Conservation (phyloP, 2,329 filamentous ascomycete genomes). For the Hortaea sp. region DNA sequence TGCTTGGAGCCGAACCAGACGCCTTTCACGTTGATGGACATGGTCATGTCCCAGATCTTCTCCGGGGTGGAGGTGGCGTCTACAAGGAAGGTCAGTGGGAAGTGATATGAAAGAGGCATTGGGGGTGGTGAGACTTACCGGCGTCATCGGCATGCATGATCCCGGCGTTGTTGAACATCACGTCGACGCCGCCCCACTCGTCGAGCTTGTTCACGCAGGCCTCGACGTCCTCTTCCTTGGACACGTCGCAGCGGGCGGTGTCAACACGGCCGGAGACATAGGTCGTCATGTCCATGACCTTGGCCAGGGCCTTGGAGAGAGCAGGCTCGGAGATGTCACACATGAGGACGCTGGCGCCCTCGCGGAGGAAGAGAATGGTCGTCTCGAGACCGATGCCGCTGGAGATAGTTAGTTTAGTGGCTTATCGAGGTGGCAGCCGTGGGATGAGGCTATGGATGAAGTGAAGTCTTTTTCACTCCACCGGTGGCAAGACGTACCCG, state of each 20-base stretch:
- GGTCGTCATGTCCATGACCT: constrained; percentile 59
- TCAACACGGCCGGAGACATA: constrained; percentile 50
- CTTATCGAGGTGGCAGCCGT: too few species aligned
- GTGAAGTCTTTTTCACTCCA: background rate
- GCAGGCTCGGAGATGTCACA: constrained; percentile 72
- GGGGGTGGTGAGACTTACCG: constrained; percentile 15
- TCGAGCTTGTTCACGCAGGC: constrained; percentile 66
- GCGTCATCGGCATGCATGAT: constrained; percentile 77
- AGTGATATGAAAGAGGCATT: background rate
- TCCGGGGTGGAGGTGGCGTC: constrained; percentile 71
- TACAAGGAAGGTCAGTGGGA: constrained; percentile 2
- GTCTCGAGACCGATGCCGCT: constrained; percentile 93
- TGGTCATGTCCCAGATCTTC: constrained; percentile 87
- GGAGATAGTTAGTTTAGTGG: constrained; percentile 3
- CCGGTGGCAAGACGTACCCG: constrained; percentile 49
- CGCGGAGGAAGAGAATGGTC: constrained; percentile 75
- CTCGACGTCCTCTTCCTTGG: constrained; percentile 70
- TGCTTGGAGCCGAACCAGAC: constrained; percentile 97
- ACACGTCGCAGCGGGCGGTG: constrained; percentile 64
- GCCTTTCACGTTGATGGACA: constrained; percentile 92
- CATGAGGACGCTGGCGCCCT: constrained; percentile 79
- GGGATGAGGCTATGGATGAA: background rate
- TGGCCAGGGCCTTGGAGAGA: constrained; percentile 64
- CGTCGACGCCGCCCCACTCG: constrained; percentile 74
- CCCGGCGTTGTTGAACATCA: constrained; percentile 96